Evolutionary conservation across 164 flowering plant species (phyloP), one percentile per base, ranked within the genome.

Genomic region (Magnolia kwangsiensis): DNA sequence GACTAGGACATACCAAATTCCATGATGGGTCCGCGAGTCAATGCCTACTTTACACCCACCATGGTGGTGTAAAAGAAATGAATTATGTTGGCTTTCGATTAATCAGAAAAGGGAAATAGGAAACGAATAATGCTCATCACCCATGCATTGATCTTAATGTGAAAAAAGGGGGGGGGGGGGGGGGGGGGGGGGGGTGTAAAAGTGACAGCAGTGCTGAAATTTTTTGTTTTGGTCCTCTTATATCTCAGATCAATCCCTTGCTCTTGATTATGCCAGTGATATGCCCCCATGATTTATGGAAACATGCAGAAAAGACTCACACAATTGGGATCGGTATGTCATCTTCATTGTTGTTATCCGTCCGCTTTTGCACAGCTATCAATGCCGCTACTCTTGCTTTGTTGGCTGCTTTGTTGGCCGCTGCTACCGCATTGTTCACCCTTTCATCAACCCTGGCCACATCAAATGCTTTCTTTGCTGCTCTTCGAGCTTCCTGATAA

Each of bases 331-430:
- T 45, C 50, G n/a, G n/a, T n/a, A 59, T 18, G 31, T 82, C 82
- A 19, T 75, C 75, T 55, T 8, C 61, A n/a, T 45, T 65, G 68
- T 69, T 74, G 65, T 82, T 82, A 76, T 87, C 87, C 85, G 85
- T 82, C 81, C 75, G 87, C 68, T 87, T 91, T 72, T 94, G 97
- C 24, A 91, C 97, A 49, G 97, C 99, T 74, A 90, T 94, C 14
- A 94, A 90, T 7, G 98, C 94, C 1, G 94, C 94, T 21, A 94
- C 99, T 87, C 99, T 86, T 29, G 99, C 98, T 51, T 98, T 98
- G 82, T 86, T 92, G 63, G 98, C 99, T 64, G 99, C 92, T 73
- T 84, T 87, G 78, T 92, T 96, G 21, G 99, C 99, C 37, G 91
- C 88, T 6, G 89, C 86, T 8, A 92, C 88, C 9, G 95, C 93